Evolutionary conservation across 148 eudicot genomes (phyloP).

Genomic region (Bassia scoparia): DNA sequence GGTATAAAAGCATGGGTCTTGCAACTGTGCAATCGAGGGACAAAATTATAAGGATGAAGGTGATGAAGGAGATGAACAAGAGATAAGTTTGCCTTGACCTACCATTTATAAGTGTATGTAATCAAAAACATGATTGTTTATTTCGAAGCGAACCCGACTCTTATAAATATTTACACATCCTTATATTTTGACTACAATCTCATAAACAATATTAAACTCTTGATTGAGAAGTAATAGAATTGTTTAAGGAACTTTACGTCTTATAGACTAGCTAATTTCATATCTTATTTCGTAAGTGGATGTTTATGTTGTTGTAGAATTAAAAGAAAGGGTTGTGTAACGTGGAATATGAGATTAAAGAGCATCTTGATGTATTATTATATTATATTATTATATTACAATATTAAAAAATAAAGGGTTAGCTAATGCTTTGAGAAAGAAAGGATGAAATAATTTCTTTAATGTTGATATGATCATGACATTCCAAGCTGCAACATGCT

Average conservation of each 20-base stretch:
- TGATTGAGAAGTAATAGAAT: too few relatives aligned
- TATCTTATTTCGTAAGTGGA: not conserved
- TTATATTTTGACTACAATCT: not conserved
- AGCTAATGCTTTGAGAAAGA: not conserved
- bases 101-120: too few relatives aligned
- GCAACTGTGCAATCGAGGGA: conserved; percentile 85
- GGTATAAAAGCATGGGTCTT: conserved; percentile 91
- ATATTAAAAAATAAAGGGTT: not conserved
- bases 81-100: too few relatives aligned
- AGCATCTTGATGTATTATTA: not conserved
- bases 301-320: not conserved
- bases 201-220: not conserved
- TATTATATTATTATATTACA: not conserved
- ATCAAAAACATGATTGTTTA: too few relatives aligned
- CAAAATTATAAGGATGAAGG: conserved; percentile 74
- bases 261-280: not conserved
- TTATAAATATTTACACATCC: not conserved
- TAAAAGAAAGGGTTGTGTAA: not conserved
- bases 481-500: not conserved
- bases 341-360: not conserved
- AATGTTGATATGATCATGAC: conserved; percentile 6
- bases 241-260: not conserved
- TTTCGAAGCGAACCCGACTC: not conserved
- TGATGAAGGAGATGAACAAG: conserved; percentile 75
- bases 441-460: not conserved